Conservation (phyloP, 441 rosid species). For the Populus hybrid region DNA sequence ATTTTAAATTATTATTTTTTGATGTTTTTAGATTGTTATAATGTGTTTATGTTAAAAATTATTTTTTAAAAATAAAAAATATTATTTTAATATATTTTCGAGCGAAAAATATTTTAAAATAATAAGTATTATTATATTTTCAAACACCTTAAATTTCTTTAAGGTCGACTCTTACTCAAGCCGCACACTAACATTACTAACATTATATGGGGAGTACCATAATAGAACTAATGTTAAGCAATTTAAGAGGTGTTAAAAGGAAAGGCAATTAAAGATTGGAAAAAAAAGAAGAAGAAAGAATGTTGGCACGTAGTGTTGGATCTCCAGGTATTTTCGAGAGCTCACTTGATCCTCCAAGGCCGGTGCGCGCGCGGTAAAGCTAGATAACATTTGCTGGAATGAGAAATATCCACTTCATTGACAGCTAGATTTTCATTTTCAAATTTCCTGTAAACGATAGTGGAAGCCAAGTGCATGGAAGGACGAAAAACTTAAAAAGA, state of each 20-base stretch:
- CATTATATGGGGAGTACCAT: too few relatives aligned
- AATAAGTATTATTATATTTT: rapidly evolving
- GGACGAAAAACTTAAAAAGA: neutral
- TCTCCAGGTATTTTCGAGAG: neutral
- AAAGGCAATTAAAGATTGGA: too few relatives aligned
- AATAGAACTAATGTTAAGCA: neutral
- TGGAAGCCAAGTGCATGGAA: neutral
- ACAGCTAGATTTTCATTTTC: neutral
- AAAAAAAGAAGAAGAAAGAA: neutral
- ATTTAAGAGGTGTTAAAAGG: neutral
- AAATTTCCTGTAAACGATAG: neutral
- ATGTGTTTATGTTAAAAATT: too few relatives aligned
- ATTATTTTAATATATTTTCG: too few relatives aligned
- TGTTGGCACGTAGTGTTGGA: neutral
- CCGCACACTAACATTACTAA: neutral
- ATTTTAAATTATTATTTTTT: too few relatives aligned
- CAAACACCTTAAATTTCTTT: too few relatives aligned
- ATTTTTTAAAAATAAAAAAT: too few relatives aligned
- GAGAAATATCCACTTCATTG: neutral
- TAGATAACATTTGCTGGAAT: neutral
- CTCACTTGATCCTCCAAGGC: neutral
- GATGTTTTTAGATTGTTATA: too few relatives aligned
- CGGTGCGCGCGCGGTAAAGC: neutral
- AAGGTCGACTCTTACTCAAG: too few relatives aligned
- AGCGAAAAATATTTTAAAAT: too few relatives aligned